Conservation (phyloP, 1,284 basidiomycete genomes). For the Schizophyllum commune region DNA sequence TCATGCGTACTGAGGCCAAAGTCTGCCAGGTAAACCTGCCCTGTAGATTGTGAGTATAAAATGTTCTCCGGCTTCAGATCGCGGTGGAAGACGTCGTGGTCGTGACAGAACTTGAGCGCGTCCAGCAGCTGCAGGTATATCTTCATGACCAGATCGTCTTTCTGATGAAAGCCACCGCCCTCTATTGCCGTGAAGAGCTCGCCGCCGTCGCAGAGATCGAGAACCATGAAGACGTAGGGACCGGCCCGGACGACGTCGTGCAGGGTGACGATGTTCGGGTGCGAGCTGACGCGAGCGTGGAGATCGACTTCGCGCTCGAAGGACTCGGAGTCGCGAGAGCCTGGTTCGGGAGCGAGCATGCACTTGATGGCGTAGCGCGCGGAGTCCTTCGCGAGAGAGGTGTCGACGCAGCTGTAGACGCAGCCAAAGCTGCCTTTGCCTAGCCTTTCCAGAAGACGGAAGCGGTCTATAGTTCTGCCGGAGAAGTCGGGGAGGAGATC, state of each 20-base stretch:
- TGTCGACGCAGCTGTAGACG: not conserved
- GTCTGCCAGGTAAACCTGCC: not conserved
- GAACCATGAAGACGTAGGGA: conserved; percentile 32
- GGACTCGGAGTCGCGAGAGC: conserved; percentile 10
- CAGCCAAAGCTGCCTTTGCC: conserved; percentile 5
- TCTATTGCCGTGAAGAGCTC: conserved; percentile 18
- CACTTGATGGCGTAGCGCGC: conserved; percentile 49
- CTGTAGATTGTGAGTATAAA: conserved; percentile 29
- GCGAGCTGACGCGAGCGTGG: conserved; percentile 52
- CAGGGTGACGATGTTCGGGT: conserved; percentile 60
- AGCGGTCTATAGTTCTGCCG: not conserved
- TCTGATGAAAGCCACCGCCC: not conserved
- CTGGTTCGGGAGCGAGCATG: conserved; percentile 9
- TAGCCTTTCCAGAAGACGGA: not conserved
- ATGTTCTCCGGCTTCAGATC: conserved; percentile 74
- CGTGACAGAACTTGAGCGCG: conserved; percentile 49
- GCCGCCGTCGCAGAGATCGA: conserved; percentile 42
- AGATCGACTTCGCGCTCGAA: conserved; percentile 32
- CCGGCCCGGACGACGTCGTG: conserved; percentile 52
- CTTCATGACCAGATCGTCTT: conserved; percentile 29
- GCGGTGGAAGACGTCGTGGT: conserved; percentile 59
- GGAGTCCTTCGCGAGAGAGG: conserved; percentile 6
- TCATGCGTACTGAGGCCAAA: conserved; percentile 42
- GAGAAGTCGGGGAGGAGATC: not conserved
- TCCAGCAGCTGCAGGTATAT: conserved; percentile 56